These are phyloP conservation scores for Coemansia aciculifera DNA, from an alignment of 192 early-diverging fungal genomes.

Conservation along the genomic window DNA sequence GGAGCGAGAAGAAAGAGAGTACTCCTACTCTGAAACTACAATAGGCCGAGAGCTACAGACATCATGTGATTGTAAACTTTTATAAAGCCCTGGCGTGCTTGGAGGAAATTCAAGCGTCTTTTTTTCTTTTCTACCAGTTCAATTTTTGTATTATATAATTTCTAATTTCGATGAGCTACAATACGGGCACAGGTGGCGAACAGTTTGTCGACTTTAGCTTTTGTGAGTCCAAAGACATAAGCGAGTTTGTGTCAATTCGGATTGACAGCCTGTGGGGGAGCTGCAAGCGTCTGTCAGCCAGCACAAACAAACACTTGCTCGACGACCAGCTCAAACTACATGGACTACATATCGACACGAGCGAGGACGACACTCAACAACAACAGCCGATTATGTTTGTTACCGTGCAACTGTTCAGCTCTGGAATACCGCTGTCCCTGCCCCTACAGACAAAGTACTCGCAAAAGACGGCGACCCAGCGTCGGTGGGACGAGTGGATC, in stretches of 20 bases:
- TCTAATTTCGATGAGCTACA: conserved; percentile 40
- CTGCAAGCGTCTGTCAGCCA: conserved; percentile 12
- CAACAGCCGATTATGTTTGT: conserved; percentile 26
- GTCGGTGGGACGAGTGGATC: conserved; percentile 91
- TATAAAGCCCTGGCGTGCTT: background rate
- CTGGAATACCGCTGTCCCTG: conserved; percentile 40
- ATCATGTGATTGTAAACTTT: background rate
- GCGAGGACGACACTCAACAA: conserved; percentile 1
- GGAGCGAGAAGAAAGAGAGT: no score
- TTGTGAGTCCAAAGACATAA: conserved; percentile 53
- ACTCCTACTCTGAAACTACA: no score
- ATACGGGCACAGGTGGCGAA: conserved; percentile 19
- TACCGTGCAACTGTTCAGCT: conserved; percentile 49
- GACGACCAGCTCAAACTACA: conserved; percentile 32
- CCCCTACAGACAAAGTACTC: conserved; percentile 52
- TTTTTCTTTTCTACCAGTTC: background rate
- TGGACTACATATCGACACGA: conserved; percentile 13
- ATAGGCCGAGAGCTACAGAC: no score
- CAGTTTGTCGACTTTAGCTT: conserved; percentile 56
- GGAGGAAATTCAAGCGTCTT: background rate
- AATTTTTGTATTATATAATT: background rate
- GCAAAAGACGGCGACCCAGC: conserved; percentile 9
- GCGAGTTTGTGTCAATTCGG: conserved; percentile 46
- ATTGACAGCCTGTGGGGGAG: conserved; percentile 52
- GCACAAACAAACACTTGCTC: background rate